Evolutionary conservation across 768 basidiomycete species (phyloP), one percentile per base, ranked within the genome.

Genomic region (Lentinula lateritia): DNA sequence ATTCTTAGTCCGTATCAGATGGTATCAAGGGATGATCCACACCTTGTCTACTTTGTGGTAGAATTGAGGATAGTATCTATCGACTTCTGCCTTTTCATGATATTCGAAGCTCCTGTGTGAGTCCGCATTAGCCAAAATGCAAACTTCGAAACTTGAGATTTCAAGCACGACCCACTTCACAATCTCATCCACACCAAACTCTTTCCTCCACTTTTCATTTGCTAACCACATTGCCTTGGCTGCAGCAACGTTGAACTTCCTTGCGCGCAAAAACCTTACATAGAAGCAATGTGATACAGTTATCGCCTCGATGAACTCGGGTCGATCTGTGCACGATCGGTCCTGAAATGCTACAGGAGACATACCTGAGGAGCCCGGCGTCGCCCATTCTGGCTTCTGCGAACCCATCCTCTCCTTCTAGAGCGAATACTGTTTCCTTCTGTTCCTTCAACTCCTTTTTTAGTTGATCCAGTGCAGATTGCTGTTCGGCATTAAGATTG

Each of bases 31-130:
- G 23, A 42, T 5, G 28, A 34, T 34, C 57, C 78, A 38, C 58
- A 93, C 93, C 80, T 89, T 94, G 81, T 98, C 96, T 65, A 80
- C 89, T 78, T 93, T 95, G 79, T 98, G 95, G 73, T 98, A 96
- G 74, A 84, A 97, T 69, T 96, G 94, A 2, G 95, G 95, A 69
- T 97, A 98, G 68, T 90, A 93, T 75, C 92, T 89, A 80, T 94
- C 85, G 6, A 98, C 95, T 67, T 85, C 80, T 36, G 73, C 75
- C 69, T 88, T 88, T 75, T 97, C 95, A 61, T 83, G 83, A 74
- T 95, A 98, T 54, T 89, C 85, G 70, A 96, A 98, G 70, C 83
- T 87, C 66, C 92, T 92, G 52, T 50, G 50, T 50, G 41, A 12
- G 34, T n/a, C 62, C 18, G 55, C 2, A 20, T 48, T 5, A 41